Conservation (phyloP, 192 early-diverging fungal species). For the Geosiphon pyriformis region DNA sequence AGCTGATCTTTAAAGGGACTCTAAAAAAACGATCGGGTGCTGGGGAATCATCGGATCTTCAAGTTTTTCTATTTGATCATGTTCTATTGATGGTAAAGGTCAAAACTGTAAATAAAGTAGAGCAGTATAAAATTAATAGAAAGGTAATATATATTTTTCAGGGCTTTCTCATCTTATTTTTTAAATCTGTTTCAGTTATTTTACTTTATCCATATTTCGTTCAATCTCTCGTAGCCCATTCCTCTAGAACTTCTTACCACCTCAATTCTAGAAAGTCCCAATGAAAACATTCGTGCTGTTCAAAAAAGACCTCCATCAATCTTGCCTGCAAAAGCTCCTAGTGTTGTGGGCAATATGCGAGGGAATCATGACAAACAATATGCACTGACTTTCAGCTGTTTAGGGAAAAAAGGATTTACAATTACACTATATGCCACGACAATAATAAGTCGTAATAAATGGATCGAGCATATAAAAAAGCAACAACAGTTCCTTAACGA, state of each 20-base stretch:
- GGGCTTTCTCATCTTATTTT: neutral
- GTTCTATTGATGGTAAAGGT: constrained; percentile 69
- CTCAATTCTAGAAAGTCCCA: constrained; percentile 46
- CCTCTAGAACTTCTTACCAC: constrained; percentile 71
- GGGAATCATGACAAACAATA: constrained; percentile 36
- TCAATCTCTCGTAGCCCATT: constrained; percentile 57
- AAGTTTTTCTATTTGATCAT: constrained; percentile 86
- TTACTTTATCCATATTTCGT: neutral
- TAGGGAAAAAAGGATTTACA: constrained; percentile 67
- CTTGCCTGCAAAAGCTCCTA: constrained; percentile 31
- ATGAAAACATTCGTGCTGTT: constrained; percentile 6
- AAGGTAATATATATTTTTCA: constrained; percentile 30
- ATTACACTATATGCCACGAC: constrained; percentile 71
- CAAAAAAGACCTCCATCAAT: constrained; percentile 30
- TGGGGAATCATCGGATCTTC: constrained; percentile 59
- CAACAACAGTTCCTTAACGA: constrained; percentile 44
- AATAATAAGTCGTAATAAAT: constrained; percentile 67
- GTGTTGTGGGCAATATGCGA: constrained; percentile 35
- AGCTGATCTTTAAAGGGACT: constrained; percentile 74
- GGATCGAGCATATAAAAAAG: constrained; percentile 77
- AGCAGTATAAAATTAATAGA: constrained; percentile 57
- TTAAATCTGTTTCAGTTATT: neutral
- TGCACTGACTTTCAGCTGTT: constrained; percentile 68
- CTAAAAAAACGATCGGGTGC: constrained; percentile 61
- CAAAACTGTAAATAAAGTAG: constrained; percentile 54